Percentiles rank a stretch among this genome's conserved stretches.
Evolutionary conservation across 2,329 filamentous ascomycete species (phyloP).

Genomic region (Sarocladiaceae sp.): DNA sequence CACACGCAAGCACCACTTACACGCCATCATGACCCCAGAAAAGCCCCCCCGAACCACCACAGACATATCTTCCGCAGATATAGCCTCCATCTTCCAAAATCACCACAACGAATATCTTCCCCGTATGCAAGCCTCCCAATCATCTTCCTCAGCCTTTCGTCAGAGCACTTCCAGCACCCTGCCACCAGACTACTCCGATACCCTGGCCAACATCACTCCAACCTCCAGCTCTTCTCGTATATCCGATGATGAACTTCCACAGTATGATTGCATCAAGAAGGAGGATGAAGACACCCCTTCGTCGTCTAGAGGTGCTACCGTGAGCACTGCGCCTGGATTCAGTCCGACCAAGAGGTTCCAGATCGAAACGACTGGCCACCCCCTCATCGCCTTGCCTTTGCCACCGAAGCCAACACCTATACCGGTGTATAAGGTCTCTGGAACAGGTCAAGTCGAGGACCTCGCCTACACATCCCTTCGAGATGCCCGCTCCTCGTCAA

Average conservation of each 20-base stretch:
- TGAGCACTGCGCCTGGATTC: conserved; percentile 28
- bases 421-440: conserved; percentile 33
- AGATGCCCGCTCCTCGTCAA: conserved; percentile 39
- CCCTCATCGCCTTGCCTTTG: conserved; percentile 36
- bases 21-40: neutral
- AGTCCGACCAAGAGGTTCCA: conserved; percentile 40
- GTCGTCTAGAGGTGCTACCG: conserved; percentile 2
- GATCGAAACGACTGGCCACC: conserved; percentile 43
- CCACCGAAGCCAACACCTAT: conserved; percentile 35
- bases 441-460: conserved; percentile 31
- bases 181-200: neutral
- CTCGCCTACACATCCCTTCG: conserved; percentile 50
- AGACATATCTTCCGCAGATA: neutral
- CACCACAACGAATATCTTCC: neutral
- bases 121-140: no score
- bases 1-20: neutral
- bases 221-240: conserved; percentile 21
- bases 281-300: conserved; percentile 11
- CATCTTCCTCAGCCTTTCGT: neutral
- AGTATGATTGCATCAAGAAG: conserved; percentile 16
- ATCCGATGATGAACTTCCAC: conserved; percentile 16
- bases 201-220: conserved; percentile 18
- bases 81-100: neutral
- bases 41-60: neutral
- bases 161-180: neutral